phyloP scores from a whole-genome alignment of 768 basidiomycete genomes.

The Lenzites betulinus region DNA sequence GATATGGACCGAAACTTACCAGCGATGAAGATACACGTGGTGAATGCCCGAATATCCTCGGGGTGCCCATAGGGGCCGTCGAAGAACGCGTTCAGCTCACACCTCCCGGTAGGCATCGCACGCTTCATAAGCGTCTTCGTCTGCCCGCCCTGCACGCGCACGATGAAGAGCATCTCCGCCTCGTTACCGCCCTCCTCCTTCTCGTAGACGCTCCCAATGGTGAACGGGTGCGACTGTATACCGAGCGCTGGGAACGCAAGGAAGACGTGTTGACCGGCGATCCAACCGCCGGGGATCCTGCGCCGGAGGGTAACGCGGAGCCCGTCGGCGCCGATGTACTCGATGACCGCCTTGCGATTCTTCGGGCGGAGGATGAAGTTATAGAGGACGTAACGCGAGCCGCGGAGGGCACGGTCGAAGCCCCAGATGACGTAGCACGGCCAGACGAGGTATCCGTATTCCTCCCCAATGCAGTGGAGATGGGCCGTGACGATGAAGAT shows the following conservation, averaged over 20 bases:
- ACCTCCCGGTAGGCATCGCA: conserved; percentile 17
- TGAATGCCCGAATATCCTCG: conserved; percentile 35
- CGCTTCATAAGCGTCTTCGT: conserved; percentile 37
- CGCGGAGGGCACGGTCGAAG: conserved; percentile 45
- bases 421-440: conserved; percentile 49
- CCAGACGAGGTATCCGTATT: conserved; percentile 47
- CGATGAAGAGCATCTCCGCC: conserved; percentile 52
- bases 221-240: conserved; percentile 52
- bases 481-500: conserved; percentile 44
- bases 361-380: conserved; percentile 37
- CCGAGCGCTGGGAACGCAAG: conserved; percentile 47
- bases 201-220: conserved; percentile 46
- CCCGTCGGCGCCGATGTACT: conserved; percentile 46
- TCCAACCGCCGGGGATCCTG: conserved; percentile 45
- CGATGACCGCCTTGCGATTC: conserved; percentile 38
- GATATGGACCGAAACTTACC: conserved; percentile 29
- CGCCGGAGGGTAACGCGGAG: conserved; percentile 45
- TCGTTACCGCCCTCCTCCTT: conserved; percentile 23
- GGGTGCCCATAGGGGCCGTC: conserved; percentile 46
- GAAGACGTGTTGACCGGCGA: conserved; percentile 51
- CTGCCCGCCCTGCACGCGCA: conserved; percentile 53
- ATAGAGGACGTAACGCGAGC: conserved; percentile 41
- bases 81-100: conserved; percentile 35
- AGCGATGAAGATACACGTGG: conserved; percentile 40
- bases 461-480: conserved; percentile 31